These are phyloP conservation scores for Apophysomyces variabilis DNA, from an alignment of 371 early-diverging fungal genomes.

Conservation along the genomic window DNA sequence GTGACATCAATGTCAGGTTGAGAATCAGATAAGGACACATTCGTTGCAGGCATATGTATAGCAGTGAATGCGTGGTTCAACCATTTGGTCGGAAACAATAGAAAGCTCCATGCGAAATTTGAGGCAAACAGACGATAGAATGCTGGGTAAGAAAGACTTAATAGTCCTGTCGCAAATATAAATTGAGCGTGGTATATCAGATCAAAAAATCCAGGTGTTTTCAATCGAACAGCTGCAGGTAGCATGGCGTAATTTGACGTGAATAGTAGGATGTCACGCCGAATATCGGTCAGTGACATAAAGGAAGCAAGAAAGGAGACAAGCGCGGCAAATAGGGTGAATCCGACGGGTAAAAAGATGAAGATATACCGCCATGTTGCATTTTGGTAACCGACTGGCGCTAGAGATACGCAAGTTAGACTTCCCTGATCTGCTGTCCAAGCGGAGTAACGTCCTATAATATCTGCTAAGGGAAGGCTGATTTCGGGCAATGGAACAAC, in stretches of 20 bases:
- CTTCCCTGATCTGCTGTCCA: conserved; percentile 31
- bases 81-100: conserved; percentile 37
- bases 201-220: conserved; percentile 62
- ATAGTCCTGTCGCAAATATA: conserved; percentile 52
- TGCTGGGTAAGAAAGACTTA: conserved; percentile 55
- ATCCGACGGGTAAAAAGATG: conserved; percentile 47
- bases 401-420: conserved; percentile 46
- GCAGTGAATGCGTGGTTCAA: not conserved
- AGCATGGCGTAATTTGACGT: conserved; percentile 58
- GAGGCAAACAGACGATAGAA: conserved; percentile 59
- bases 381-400: conserved; percentile 54
- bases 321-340: conserved; percentile 45
- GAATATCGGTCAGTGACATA: conserved; percentile 40
- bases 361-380: conserved; percentile 46
- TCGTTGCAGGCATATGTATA: not conserved
- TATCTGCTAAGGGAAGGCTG: conserved; percentile 41
- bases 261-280: conserved; percentile 49
- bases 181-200: conserved; percentile 59
- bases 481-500: conserved; percentile 20
- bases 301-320: conserved; percentile 47
- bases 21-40: not conserved
- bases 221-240: conserved; percentile 53
- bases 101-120: conserved; percentile 61
- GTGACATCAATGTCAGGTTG: conserved; percentile 24
- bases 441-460: conserved; percentile 39